Conservation (phyloP, 2,329 filamentous ascomycete species). For the Clarireedia homoeocarpa region DNA sequence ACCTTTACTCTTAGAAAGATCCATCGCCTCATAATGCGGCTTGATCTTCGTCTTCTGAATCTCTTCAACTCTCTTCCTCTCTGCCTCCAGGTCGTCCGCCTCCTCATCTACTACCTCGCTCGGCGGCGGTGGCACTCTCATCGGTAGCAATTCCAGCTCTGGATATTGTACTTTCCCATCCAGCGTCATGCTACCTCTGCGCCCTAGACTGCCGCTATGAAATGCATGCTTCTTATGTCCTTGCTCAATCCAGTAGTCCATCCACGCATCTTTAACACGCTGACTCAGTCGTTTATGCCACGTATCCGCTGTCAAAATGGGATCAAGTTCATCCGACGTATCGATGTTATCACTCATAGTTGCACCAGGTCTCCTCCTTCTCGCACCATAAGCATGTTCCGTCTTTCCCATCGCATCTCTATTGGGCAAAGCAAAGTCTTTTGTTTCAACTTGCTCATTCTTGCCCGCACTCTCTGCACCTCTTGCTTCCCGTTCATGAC, state of each 20-base stretch:
- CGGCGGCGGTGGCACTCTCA: constrained; percentile 11
- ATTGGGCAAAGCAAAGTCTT: constrained; percentile 11
- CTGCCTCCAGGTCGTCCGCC: constrained; percentile 6
- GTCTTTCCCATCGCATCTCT: constrained; percentile 18
- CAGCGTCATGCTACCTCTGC: constrained; percentile 21
- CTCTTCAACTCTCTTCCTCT: constrained; percentile 12
- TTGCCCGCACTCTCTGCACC: constrained; percentile 14
- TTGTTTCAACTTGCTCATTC: constrained; percentile 13
- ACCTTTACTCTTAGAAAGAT: not conserved
- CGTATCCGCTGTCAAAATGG: not conserved
- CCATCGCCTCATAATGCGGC: not conserved
- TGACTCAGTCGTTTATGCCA: constrained; percentile 3
- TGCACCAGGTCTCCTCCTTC: constrained; percentile 1
- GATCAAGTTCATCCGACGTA: not conserved
- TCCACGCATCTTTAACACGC: not conserved
- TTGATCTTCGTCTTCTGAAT: constrained; percentile 1
- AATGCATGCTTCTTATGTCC: not conserved
- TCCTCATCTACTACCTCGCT: constrained; percentile 9
- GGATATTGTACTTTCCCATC: constrained; percentile 22
- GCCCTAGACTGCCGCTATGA: constrained; percentile 11
- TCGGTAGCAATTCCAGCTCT: constrained; percentile 24
- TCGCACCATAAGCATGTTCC: constrained; percentile 19
- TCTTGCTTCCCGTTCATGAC: constrained; percentile 22
- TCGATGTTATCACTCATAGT: not conserved
- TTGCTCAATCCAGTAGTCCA: constrained; percentile 1